Evolutionary conservation across 495 filamentous ascomycete genomes (phyloP).

Genomic region (Trypethelium eluteriae): DNA sequence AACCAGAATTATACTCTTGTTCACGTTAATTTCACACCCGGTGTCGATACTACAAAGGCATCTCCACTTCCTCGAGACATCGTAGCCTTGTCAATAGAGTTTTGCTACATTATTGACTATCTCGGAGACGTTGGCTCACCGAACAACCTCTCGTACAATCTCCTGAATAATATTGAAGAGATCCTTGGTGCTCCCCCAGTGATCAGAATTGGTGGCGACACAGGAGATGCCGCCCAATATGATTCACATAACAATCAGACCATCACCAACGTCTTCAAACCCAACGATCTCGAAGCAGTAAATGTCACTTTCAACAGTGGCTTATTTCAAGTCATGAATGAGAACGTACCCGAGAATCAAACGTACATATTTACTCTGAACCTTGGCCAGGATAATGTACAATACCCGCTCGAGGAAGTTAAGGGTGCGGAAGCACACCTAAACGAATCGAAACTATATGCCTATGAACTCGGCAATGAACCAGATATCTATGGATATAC

Average conservation of each 20-base stretch:
- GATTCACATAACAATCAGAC: slow-evolving; percentile 3
- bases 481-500: slow-evolving; percentile 6
- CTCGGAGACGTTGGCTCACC: slow-evolving; percentile 12
- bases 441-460: slow-evolving; percentile 8
- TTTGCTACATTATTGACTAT: slow-evolving; percentile 16
- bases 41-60: neutral
- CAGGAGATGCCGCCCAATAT: slow-evolving; percentile 11
- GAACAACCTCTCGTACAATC: slow-evolving; percentile 11
- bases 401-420: slow-evolving; percentile 1
- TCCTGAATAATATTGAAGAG: slow-evolving; percentile 13
- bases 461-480: slow-evolving; percentile 16
- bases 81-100: neutral
- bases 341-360: slow-evolving; percentile 14
- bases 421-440: slow-evolving; percentile 5
- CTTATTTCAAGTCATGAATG: slow-evolving; percentile 11
- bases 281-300: slow-evolving; percentile 7
- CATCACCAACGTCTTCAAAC: slow-evolving; percentile 8
- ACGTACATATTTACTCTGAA: slow-evolving; percentile 10
- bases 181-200: slow-evolving; percentile 12
- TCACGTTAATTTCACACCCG: slow-evolving; percentile 3
- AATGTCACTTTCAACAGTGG: slow-evolving; percentile 15
- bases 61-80: neutral
- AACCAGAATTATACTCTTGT: slow-evolving; percentile 5
- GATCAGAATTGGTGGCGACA: slow-evolving; percentile 11
- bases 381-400: slow-evolving; percentile 12